A percentile compares a stretch with the other conserved stretches of the same genome.
These are phyloP conservation scores for Cordyceps farinosa DNA, from an alignment of 2,329 filamentous ascomycete genomes.

Conservation along the genomic window DNA sequence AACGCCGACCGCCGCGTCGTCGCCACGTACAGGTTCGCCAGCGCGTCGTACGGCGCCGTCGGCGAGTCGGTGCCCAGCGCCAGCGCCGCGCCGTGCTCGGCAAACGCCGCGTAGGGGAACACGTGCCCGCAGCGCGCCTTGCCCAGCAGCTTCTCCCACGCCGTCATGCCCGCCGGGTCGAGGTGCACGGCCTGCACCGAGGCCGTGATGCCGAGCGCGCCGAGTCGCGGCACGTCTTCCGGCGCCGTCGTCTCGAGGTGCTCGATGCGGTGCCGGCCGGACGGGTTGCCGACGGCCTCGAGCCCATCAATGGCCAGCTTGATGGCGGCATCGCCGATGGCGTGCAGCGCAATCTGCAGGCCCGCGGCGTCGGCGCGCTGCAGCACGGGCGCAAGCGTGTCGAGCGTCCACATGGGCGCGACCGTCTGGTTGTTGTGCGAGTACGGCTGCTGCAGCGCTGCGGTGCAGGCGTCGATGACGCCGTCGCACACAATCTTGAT, in stretches of 20 bases:
- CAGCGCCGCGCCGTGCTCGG: slow-evolving; percentile 49
- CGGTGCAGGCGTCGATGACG: slow-evolving; percentile 61
- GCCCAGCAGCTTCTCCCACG: slow-evolving; percentile 58
- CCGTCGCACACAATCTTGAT: slow-evolving; percentile 63
- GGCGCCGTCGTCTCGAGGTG: slow-evolving; percentile 57
- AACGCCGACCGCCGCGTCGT: slow-evolving; percentile 50
- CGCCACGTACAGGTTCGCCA: slow-evolving; percentile 57
- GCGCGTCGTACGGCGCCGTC: slow-evolving; percentile 52
- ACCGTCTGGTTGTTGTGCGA: slow-evolving; percentile 39
- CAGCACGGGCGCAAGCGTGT: slow-evolving; percentile 52
- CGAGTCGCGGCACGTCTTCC: slow-evolving; percentile 53
- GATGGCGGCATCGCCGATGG: slow-evolving; percentile 40
- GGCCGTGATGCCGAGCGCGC: slow-evolving; percentile 56
- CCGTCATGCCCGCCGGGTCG: slow-evolving; percentile 58
- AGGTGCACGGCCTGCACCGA: slow-evolving; percentile 57
- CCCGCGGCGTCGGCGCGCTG: slow-evolving; percentile 47
- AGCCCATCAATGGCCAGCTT: slow-evolving; percentile 54
- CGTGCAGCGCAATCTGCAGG: slow-evolving; percentile 42
- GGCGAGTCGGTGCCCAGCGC: slow-evolving; percentile 59
- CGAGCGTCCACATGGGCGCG: slow-evolving; percentile 51
- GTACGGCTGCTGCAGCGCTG: slow-evolving; percentile 56
- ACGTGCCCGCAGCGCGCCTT: slow-evolving; percentile 51
- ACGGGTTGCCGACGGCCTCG: slow-evolving; percentile 37
- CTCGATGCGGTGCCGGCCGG: slow-evolving; percentile 57
- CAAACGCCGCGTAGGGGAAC: slow-evolving; percentile 62